Evolutionary conservation across 1,284 basidiomycete genomes (phyloP).

Genomic region (Pterulicium gracile): DNA sequence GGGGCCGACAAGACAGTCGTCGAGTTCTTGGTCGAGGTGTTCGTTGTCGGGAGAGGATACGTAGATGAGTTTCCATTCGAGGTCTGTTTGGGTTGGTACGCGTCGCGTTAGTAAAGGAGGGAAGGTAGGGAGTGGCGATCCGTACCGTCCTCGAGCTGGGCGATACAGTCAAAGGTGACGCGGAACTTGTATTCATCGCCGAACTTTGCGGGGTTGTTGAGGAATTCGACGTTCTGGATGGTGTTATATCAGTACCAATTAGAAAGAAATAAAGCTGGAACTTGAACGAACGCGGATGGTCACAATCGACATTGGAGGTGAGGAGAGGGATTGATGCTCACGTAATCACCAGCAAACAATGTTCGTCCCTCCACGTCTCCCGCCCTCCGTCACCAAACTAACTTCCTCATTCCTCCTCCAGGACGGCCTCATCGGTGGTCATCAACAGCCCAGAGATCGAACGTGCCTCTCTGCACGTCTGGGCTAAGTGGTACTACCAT

Average conservation of each 20-base stretch:
- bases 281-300: constrained; percentile 46
- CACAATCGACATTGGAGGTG: constrained; percentile 47
- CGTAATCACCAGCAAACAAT: too few relatives aligned
- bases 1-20: constrained; percentile 93
- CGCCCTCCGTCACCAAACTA: too few relatives aligned
- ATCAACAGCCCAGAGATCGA: constrained; percentile 84
- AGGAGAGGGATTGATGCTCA: too few relatives aligned
- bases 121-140: constrained; percentile 13
- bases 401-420: too few relatives aligned
- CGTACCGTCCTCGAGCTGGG: constrained; percentile 80
- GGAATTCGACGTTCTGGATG: constrained; percentile 69
- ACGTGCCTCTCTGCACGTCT: constrained; percentile 69
- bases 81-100: constrained; percentile 42
- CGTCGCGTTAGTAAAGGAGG: too few relatives aligned
- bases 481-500: constrained; percentile 69
- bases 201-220: constrained; percentile 91
- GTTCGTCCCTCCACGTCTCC: too few relatives aligned
- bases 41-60: constrained; percentile 91
- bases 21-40: constrained; percentile 91
- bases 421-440: too few relatives aligned
- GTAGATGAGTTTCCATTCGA: constrained; percentile 97
- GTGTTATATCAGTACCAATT: neutral
- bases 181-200: constrained; percentile 88
- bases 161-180: constrained; percentile 97
- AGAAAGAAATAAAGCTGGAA: constrained; percentile 1